Base-by-base conservation (phyloP, 768 basidiomycete species). In the Boletus sp. region DNA sequence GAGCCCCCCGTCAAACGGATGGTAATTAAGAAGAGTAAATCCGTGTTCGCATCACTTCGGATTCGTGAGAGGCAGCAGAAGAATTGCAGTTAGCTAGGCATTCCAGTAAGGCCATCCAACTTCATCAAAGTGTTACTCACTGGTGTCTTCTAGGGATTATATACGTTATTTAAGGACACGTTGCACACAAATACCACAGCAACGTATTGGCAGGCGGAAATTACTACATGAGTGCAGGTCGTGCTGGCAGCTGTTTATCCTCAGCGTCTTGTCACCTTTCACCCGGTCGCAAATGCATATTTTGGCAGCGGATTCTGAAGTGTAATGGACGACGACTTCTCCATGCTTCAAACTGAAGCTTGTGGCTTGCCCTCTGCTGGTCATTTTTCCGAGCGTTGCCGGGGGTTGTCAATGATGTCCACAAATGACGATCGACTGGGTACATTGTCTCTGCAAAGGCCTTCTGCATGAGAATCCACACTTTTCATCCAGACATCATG, bases 21-120 rank as follows among this genome's bases (percentile, higher is more conserved):
- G 6, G 10, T 25, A 11, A 25, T 51, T 3, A 63, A 38, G 54
- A 70, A 70, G 55, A 70, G 66, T 29, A 66, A 52, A 63, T 63
- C 64, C 13, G 25, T 65, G 15, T 70, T 70, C 15, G 40, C 63
- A 5, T 59, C 69, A n/a, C 33, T 72, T 39, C 60, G 58, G 25
- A 42, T 48, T 19, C 57, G 59, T 14, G 55, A 57, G 51, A 59
- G 37, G 38, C 48, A 51, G n/a, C 23, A 48, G 30, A 56, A 61
- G 45, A 25, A 29, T 19, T 5, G 1, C 39, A 34, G 30, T 50
- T 51, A 55, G 42, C 19, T 39, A 27, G 23, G 41, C 4, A 37
- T 32, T 5, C 43, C 33, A 41, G 51, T 55, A 30, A 57, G 54
- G 5, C 25, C 11, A n/a, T 3, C 13, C n/a, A 27, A 15, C 29